phyloP scores from a whole-genome alignment of 2,329 filamentous ascomycete genomes.

The Bertia moriformis region DNA sequence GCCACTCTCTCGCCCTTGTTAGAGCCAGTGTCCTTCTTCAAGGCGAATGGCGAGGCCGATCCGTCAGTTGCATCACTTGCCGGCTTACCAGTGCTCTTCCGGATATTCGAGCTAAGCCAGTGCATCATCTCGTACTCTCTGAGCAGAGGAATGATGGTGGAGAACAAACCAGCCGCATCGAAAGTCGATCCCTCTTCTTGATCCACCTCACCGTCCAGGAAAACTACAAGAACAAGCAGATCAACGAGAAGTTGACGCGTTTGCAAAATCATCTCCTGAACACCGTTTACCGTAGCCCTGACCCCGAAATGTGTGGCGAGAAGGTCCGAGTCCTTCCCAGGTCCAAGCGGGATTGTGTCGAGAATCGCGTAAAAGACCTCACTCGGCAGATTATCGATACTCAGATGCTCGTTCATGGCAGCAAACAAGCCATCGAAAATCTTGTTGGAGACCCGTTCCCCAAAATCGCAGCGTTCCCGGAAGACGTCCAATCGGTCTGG shows the following conservation, averaged over 20 bases:
- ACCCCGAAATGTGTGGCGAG: slow-evolving; percentile 34
- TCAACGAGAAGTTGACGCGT: slow-evolving; percentile 35
- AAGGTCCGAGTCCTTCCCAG: slow-evolving; percentile 16
- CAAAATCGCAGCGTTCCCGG: slow-evolving; percentile 34
- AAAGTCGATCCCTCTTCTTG: slow-evolving; percentile 31
- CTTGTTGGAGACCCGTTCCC: slow-evolving; percentile 37
- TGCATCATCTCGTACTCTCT: slow-evolving; percentile 30
- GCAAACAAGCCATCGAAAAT: slow-evolving; percentile 28
- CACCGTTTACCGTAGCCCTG: slow-evolving; percentile 31
- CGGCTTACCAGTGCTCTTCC: not conserved
- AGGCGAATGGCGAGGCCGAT: not conserved
- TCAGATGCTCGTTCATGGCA: slow-evolving; percentile 33
- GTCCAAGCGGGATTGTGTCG: slow-evolving; percentile 25
- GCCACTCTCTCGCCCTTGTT: not conserved
- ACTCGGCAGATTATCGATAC: slow-evolving; percentile 25
- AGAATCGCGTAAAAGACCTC: slow-evolving; percentile 35
- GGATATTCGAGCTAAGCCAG: slow-evolving; percentile 18
- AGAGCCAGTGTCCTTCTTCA: not conserved
- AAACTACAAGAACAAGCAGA: slow-evolving; percentile 38
- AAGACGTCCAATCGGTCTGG: slow-evolving; percentile 34
- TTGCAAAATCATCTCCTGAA: slow-evolving; percentile 35
- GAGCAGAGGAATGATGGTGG: slow-evolving; percentile 32
- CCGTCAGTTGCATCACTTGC: not conserved
- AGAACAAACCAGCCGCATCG: slow-evolving; percentile 27
- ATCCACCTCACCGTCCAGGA: slow-evolving; percentile 39